These are phyloP conservation scores for Takashimella koratensis DNA, from an alignment of 1,284 basidiomycete species.

Conservation along the genomic window DNA sequence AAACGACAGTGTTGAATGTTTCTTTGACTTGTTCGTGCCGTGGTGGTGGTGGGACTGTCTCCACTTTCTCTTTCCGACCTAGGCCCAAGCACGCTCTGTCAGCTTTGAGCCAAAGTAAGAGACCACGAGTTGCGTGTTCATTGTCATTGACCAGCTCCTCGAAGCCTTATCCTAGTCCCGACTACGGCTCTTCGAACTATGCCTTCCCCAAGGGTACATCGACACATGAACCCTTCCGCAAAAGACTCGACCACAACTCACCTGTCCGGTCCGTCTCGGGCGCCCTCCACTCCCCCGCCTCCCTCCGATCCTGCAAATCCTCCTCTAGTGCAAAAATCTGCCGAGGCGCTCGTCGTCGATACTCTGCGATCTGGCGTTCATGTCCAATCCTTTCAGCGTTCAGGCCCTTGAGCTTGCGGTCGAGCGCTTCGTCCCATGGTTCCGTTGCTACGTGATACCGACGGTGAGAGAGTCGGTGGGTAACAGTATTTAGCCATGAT, in stretches of 20 bases:
- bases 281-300: constrained; percentile 47
- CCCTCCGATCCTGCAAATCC: constrained; percentile 54
- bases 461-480: too few species aligned
- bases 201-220: too few species aligned
- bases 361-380: constrained; percentile 63
- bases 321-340: constrained; percentile 56
- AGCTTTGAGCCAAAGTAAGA: too few species aligned
- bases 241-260: too few species aligned
- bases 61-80: constrained; percentile 7
- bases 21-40: constrained; percentile 34
- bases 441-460: constrained; percentile 63
- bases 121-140: too few species aligned
- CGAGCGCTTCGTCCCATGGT: constrained; percentile 73
- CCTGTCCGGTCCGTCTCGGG: constrained; percentile 29
- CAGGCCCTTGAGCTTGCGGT: constrained; percentile 66
- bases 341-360: constrained; percentile 57
- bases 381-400: constrained; percentile 63
- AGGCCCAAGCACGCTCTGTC: too few species aligned
- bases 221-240: too few species aligned
- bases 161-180: too few species aligned
- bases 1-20: constrained; percentile 29
- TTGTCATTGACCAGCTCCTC: too few species aligned
- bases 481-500: too few species aligned
- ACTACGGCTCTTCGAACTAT: too few species aligned
- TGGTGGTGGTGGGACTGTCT: constrained; percentile 28